A percentile compares a stretch with the other conserved stretches of the same genome.
phyloP scores from a whole-genome alignment of 208 protist species.

The Trypanosoma lewisi region DNA sequence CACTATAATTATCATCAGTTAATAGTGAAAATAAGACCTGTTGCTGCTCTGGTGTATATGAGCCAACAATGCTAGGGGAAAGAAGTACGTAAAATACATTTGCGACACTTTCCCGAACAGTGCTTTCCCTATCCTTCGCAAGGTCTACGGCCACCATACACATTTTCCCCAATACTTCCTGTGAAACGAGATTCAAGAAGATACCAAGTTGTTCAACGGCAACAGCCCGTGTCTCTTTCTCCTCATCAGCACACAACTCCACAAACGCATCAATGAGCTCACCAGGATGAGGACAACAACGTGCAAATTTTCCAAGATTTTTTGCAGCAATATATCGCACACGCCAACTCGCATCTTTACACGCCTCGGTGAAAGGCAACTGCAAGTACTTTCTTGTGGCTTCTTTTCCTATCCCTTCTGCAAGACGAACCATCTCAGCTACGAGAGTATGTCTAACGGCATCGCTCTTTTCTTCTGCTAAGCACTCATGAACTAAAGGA shows the following conservation, averaged over 20 bases:
- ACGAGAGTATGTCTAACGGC: constrained; percentile 63
- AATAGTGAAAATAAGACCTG: constrained; percentile 13
- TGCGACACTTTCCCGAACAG: constrained; percentile 52
- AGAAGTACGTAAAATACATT: constrained; percentile 47
- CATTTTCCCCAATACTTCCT: constrained; percentile 21
- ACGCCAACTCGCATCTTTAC: constrained; percentile 69
- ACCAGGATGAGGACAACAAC: constrained; percentile 38
- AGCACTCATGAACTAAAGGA: constrained; percentile 52
- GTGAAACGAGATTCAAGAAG: neutral
- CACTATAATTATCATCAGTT: constrained; percentile 16
- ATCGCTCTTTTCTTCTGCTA: constrained; percentile 68
- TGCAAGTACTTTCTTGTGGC: constrained; percentile 56
- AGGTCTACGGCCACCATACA: constrained; percentile 41
- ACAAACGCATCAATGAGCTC: constrained; percentile 46
- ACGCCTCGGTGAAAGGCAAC: constrained; percentile 36
- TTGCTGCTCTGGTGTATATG: constrained; percentile 14
- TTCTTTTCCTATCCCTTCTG: constrained; percentile 45
- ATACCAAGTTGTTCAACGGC: constrained; percentile 58
- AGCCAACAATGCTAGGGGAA: constrained; percentile 11
- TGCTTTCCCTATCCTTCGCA: constrained; percentile 44
- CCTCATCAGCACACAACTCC: constrained; percentile 53
- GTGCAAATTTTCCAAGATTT: constrained; percentile 44
- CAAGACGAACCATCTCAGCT: constrained; percentile 45
- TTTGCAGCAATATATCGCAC: constrained; percentile 68
- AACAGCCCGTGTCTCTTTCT: constrained; percentile 60